Percentiles rank a stretch among this genome's conserved stretches.
Evolutionary conservation across 805 yeast species (phyloP).

Genomic region (Pichia nakasei): DNA sequence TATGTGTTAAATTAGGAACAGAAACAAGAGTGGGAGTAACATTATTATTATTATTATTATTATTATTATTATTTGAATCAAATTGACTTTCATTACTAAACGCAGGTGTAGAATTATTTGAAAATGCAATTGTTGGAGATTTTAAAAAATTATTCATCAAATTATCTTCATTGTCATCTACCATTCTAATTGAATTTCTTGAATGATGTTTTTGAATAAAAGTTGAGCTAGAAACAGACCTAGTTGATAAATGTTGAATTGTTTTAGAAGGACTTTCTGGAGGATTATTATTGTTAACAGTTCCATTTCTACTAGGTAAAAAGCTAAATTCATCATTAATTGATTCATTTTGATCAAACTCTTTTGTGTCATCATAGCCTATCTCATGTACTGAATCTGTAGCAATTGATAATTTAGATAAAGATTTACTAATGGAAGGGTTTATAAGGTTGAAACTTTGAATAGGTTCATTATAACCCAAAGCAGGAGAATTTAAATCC

Average conservation of each 20-base stretch:
- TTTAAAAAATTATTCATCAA: slow-evolving; percentile 2
- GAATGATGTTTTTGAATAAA: slow-evolving; percentile 11
- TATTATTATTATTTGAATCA: background rate
- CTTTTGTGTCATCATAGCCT: slow-evolving; percentile 22
- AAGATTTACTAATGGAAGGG: slow-evolving; percentile 4
- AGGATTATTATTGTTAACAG: background rate
- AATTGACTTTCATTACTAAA: background rate
- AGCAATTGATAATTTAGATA: slow-evolving; percentile 6
- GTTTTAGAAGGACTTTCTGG: background rate
- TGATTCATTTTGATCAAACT: background rate
- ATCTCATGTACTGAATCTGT: slow-evolving; percentile 16
- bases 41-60: background rate
- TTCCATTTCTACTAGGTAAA: slow-evolving; percentile 6
- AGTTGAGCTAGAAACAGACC: background rate
- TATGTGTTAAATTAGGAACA: background rate
- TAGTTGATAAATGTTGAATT: background rate
- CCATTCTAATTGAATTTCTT: slow-evolving; percentile 20
- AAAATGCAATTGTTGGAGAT: background rate
- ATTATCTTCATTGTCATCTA: slow-evolving; percentile 7
- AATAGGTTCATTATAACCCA: slow-evolving; percentile 22
- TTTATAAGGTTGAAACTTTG: slow-evolving; percentile 17
- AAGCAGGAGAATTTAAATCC: slow-evolving; percentile 18
- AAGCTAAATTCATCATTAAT: slow-evolving; percentile 6
- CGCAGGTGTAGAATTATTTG: background rate
- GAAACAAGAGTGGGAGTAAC: slow-evolving; percentile 4